phyloP scores from a whole-genome alignment of 164 flowering plant species.

The Akebia trifoliata region DNA sequence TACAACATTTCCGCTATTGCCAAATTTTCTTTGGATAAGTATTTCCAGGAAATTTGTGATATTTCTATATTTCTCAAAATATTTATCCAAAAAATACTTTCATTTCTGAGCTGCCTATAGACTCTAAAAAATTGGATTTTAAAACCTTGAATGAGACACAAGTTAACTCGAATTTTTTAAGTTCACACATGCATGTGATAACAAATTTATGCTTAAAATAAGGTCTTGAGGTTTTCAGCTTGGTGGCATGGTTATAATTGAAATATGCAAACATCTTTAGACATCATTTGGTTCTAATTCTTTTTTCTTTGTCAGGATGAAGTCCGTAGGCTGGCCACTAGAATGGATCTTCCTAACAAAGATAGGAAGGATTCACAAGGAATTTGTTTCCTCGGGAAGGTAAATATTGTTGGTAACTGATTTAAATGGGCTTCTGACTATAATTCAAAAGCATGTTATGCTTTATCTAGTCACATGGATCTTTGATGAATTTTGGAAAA shows the following conservation, averaged over 20 bases:
- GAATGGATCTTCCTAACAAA: constrained; percentile 77
- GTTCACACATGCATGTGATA: neutral
- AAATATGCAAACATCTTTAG: neutral
- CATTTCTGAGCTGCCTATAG: too few species aligned
- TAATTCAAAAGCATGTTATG: neutral
- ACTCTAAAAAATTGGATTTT: too few species aligned
- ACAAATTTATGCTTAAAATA: neutral
- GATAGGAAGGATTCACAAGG: constrained; percentile 99
- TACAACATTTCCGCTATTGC: too few species aligned
- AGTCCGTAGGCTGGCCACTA: constrained; percentile 72
- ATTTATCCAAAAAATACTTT: too few species aligned
- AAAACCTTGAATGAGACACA: neutral
- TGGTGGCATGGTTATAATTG: neutral
- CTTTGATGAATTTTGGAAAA: too few species aligned
- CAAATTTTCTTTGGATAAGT: too few species aligned
- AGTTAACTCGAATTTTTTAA: neutral
- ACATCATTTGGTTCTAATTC: neutral
- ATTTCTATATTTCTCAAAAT: too few species aligned
- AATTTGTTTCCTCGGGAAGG: constrained; percentile 98
- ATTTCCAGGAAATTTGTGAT: too few species aligned
- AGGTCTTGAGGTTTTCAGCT: neutral
- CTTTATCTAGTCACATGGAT: neutral
- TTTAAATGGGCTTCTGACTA: neutral
- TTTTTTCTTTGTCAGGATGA: constrained; percentile 52
- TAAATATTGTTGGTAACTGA: constrained; percentile 20